Evolutionary conservation across 1,284 basidiomycete species (phyloP).

Genomic region (Neotropicomus parvogracilis): DNA sequence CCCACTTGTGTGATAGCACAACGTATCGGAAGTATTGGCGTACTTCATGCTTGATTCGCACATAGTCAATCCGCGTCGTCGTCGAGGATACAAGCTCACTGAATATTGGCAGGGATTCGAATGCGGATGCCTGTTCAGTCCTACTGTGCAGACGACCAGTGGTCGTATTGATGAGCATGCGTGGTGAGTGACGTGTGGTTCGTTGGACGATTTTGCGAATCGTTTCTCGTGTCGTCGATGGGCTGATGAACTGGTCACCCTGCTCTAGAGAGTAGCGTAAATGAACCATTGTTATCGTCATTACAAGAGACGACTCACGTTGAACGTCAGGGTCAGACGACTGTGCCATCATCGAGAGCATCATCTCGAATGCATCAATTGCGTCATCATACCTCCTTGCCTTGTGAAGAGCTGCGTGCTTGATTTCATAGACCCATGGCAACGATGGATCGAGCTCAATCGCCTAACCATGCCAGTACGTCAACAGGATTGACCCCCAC

Average conservation of each 20-base stretch:
- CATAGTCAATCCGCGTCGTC: not conserved
- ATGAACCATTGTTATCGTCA: not conserved
- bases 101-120: not conserved
- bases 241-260: not conserved
- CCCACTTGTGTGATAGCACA: constrained; percentile 1
- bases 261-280: not conserved
- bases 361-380: not conserved
- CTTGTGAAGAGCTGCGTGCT: not conserved
- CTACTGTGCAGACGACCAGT: not conserved
- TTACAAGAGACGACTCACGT: not conserved
- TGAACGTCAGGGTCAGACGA: not conserved
- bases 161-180: not conserved
- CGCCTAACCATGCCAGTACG: not conserved
- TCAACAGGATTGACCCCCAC: not conserved
- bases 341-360: not conserved
- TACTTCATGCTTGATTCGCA: not conserved
- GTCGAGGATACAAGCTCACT: not conserved
- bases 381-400: not conserved
- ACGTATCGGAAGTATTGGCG: not conserved
- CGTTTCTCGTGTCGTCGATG: not conserved
- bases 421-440: not conserved
- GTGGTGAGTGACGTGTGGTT: not conserved
- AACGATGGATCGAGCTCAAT: not conserved
- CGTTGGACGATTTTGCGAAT: not conserved
- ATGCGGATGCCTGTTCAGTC: not conserved